Evolutionary conservation across 495 filamentous ascomycete genomes (phyloP), one percentile per base, ranked within the genome.

Genomic region (Penicillium mononematosum): DNA sequence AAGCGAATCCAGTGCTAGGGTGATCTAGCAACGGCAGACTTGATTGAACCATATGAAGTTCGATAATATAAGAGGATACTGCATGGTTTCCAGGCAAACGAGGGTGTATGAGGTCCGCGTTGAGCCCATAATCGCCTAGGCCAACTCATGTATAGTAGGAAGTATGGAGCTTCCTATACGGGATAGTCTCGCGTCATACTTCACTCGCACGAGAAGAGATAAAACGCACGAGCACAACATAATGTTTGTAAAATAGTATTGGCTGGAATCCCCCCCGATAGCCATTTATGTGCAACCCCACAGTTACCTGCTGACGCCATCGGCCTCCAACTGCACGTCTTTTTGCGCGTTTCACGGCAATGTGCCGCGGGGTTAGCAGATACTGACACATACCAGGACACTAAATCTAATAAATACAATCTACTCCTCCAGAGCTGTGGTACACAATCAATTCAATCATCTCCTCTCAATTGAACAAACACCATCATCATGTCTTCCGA

Each of bases 251-350:
- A 11, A 31, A 31, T 31, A 11, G 9, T 31, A 11, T 31, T n/a
- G n/a, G n/a, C n/a, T n/a, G n/a, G n/a, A n/a, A n/a, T n/a, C n/a
- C n/a, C n/a, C n/a, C n/a, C 45, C 14, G 5, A 4, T 25, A 22
- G 22, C 22, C 22, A 22, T 22, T 12, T 25, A 16, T 8, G 34
- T 45, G 2, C 11, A 12, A 34, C 43, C 43, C 43, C 20, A 25
- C 43, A 45, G 25, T 47, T 14, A 29, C 25, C 19, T 59, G 65
- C 63, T 68, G 65, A 68, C 65, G 65, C 65, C 65, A 68, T 68
- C 63, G 38, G 50, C 49, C 65, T 66, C 63, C 65, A 66, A 68
- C 36, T 61, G 53, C 63, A 66, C 65, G 65, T 56, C 59, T 67
- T 62, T 17, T 41, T 24, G 45, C 29, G 4, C 42, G 31, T 25